Evolutionary conservation across 106 monocot genomes (phyloP), one percentile per base, ranked within the genome.

Genomic region (Triglochin maritima): DNA sequence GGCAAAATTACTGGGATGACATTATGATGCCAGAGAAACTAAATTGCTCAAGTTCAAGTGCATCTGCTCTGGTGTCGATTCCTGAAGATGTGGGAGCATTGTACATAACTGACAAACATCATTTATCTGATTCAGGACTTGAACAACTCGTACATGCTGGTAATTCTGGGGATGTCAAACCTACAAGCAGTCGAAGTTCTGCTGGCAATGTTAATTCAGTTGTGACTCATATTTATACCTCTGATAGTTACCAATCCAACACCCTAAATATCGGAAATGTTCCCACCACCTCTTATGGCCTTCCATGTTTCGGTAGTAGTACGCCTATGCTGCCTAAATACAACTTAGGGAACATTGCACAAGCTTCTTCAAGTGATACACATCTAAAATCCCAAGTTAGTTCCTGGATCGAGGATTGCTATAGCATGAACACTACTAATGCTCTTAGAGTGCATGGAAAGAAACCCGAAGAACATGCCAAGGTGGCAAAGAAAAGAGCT

Each of bases 401-500:
- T 77, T 60, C 80, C n/a, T 81, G 71, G 76, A 74, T 83, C 59
- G 83, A 77, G 54, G 87, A 83, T 58, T 61, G 79, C 72, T 66
- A 77, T 64, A 81, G 82, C 64, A 76, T 80, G 74, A 85, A 85
- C 72, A 75, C 70, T 64, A 79, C 70, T 13, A 76, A 64, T 66
- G 51, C 64, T 50, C 53, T 62, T 17, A 70, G 67, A 16, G 78
- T 60, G 10, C 77, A 81, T 45, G 43, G 66, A 2, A 85, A 78
- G 64, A 79, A 67, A 46, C 62, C 71, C 56, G 84, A 86, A 49
- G 84, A 78, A 72, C 17, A 66, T 44, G 55, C 44, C 4, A 92
- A 86, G 51, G 66, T 79, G 49, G 72, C 74, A 53, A 88, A 76
- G 75, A 98, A 86, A 74, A 88, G 89, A 60, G 88, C 92, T 10